Evolutionary conservation across 75 land plant genomes (phyloP), one percentile per base, ranked within the genome.

Genomic region (Cunninghamia lanceolata): DNA sequence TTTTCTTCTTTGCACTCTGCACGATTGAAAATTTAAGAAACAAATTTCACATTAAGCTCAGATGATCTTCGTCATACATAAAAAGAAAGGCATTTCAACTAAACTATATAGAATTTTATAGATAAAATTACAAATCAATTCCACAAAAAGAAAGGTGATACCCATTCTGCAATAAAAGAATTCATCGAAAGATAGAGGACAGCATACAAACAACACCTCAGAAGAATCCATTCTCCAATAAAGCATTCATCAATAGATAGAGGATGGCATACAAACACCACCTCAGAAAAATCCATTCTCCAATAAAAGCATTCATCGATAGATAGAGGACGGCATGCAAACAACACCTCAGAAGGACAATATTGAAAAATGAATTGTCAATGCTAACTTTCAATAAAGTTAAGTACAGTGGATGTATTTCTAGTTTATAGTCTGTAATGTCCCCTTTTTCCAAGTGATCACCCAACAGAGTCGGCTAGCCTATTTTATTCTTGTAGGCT

Each of bases 1-100:
- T 84, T 89, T 91, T 95, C 87, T 91, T 85, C 28, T 87, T 73
- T 85, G 91, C 52, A 70, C 90, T 90, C 98, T 94, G 90, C 35
- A 76, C 36, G 45, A 80, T 80, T 16, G 54, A 66, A 74, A 83
- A 73, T 42, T 13, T 59, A 83, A 54, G 28, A 54, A 47, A 83
- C 45, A 83, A 40, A 47, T 47, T 83, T 52, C 9, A 83, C 25
- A 83, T 54, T 39, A 83, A 83, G 19, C 17, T 50, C 8, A 17
- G 17, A 21, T 19, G 17, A 17, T 14, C 4, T 83, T 54, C 30
- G 11, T 53, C 70, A 34, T 35, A 83, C 84, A 53, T 38, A 9
- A 3, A 19, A 83, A 47, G 39, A 34, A 30, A 83, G 5, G 40
- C 43, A 15, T 53, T 83, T 9, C 14, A 43, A 80, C 4, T 79